Conservation (phyloP, 1,284 basidiomycete species). For the Ganoderma boninense region DNA sequence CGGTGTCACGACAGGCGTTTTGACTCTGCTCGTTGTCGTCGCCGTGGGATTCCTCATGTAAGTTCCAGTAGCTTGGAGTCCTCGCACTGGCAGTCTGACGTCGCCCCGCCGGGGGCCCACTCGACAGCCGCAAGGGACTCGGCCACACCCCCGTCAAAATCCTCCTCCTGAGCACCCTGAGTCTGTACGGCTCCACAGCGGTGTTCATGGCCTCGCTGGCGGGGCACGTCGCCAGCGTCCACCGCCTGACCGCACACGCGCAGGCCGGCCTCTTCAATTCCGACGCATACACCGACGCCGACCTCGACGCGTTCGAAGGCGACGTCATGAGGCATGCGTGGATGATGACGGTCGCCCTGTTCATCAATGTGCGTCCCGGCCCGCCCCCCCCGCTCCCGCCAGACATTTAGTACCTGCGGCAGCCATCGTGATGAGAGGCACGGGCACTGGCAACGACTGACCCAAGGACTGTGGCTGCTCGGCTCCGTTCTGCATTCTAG, state of each 20-base stretch:
- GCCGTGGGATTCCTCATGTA: not conserved
- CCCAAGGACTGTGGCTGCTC: not conserved
- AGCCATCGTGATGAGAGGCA: not conserved
- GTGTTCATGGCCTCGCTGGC: not conserved
- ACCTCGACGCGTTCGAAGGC: not conserved
- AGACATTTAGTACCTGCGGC: no score
- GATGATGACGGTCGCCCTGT: conserved; percentile 1
- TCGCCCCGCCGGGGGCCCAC: not conserved
- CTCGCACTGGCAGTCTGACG: not conserved
- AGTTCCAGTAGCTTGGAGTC: not conserved
- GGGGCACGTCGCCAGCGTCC: not conserved
- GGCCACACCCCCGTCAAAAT: not conserved
- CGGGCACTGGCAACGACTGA: not conserved
- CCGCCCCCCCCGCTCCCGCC: no score
- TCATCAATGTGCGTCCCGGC: not conserved
- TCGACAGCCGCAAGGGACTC: not conserved
- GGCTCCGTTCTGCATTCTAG: not conserved
- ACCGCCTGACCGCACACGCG: not conserved
- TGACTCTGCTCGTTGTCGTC: not conserved
- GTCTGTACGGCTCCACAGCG: not conserved
- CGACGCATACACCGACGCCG: not conserved
- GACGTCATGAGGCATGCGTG: not conserved
- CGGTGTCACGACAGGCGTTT: not conserved
- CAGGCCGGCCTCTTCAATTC: not conserved
- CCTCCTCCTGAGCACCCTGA: not conserved